Base-by-base conservation (phyloP, 371 early-diverging fungal genomes). In the Mortierella sp. region DNA sequence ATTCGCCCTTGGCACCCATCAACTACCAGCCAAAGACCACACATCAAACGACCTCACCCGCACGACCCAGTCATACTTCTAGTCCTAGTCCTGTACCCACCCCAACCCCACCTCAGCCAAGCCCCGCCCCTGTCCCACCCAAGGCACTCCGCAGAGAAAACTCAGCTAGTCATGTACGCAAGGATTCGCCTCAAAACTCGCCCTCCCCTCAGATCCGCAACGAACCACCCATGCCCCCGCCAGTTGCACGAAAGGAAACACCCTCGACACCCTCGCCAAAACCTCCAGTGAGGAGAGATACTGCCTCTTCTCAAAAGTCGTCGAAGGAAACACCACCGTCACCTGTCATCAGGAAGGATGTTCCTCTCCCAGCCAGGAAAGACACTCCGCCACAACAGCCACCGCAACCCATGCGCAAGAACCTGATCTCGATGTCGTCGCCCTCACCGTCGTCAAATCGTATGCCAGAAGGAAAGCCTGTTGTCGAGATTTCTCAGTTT, bases 401-500 rank as follows among this genome's bases (percentile, higher is more conserved):
- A 0, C 66, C 4, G 31, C 75, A 79, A n/a, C 80, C 81, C 50
- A 70, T 81, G 47, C 70, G 81, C 11, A 81, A 77, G 64, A 81
- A 81, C 47, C 26, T 81, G 43, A 71, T 81, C 19, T 74, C 80
- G 0, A 66, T 70, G 53, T 61, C 73, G 19, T 81, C 81, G 44
- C 82, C 82, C n/a, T 66, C 76, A 9, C 29, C 71, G 29, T 66
- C 64, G 1, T 40, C 52, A 1, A 68, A 63, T 19, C 72, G 65
- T 10, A 43, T 37, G 50, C 24, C 48, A 5, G 77, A 77, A 24
- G 47, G 71, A 37, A 61, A 64, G 16, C 76, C 85, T 14, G 73
- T 69, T 39, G 79, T 86, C 16, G 86, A 87, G 13, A 68, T 82
- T 48, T 69, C 66, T n/a, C 85, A 77, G 52, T 87, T 87, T 70